Evolutionary conservation across 2,329 filamentous ascomycete genomes (phyloP).

Genomic region (Aspergillus pseudoterreus): DNA sequence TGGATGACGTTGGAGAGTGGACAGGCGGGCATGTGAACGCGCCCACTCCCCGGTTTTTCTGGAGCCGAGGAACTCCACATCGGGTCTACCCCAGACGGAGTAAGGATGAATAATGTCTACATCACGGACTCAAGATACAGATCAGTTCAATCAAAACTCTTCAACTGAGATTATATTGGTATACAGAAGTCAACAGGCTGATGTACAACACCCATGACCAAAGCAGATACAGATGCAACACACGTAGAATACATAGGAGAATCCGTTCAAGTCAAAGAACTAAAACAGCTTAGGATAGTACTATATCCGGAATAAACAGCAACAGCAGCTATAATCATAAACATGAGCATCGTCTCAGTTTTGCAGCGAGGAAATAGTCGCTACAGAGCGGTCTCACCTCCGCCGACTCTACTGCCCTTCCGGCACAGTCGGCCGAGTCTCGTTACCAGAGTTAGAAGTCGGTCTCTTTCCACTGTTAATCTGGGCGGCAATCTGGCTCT

Average conservation of each 20-base stretch:
- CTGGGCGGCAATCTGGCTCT: constrained; percentile 46
- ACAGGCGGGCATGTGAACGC: constrained; percentile 15
- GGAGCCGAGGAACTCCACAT: constrained; percentile 1
- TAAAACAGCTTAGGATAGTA: too few species aligned
- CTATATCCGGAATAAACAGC: background rate
- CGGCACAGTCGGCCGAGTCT: background rate
- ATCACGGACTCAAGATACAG: too few species aligned
- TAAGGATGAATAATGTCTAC: background rate
- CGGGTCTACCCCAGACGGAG: background rate
- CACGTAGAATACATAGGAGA: too few species aligned
- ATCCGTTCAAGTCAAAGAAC: too few species aligned
- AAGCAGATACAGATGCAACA: too few species aligned
- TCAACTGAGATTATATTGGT: background rate
- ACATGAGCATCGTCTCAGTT: background rate
- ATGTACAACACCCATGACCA: too few species aligned
- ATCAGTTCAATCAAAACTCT: too few species aligned
- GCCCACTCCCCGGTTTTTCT: constrained; percentile 9
- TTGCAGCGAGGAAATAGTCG: constrained; percentile 7
- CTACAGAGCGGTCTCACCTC: background rate
- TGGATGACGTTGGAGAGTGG: constrained; percentile 1
- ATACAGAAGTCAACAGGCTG: too few species aligned
- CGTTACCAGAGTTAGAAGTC: constrained; percentile 5
- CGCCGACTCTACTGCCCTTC: constrained; percentile 4
- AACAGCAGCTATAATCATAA: background rate
- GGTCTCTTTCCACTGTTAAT: constrained; percentile 38